These are phyloP conservation scores for Thalia dealbata DNA, from an alignment of 176 grass and related monocot genomes.

Conservation along the genomic window DNA sequence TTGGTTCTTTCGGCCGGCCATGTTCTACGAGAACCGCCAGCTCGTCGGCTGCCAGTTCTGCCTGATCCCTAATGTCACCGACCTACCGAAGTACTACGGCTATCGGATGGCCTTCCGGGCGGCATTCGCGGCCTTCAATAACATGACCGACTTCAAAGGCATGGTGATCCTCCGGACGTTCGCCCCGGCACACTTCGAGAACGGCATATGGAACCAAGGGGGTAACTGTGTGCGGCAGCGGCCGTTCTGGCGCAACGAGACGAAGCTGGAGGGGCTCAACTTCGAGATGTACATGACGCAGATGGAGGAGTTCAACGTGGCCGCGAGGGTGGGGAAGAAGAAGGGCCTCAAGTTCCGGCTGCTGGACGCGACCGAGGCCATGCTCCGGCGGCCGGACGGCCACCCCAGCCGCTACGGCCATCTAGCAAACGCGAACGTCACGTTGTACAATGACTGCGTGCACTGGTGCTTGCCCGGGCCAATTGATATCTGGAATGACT, in stretches of 20 bases:
- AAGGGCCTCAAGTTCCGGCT: not conserved
- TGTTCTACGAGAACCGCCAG: constrained; percentile 4
- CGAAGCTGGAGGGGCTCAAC: constrained; percentile 1
- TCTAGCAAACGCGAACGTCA: constrained; percentile 19
- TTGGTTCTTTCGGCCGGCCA: constrained; percentile 18
- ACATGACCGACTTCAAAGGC: not conserved
- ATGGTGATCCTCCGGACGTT: constrained; percentile 9
- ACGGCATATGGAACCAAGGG: constrained; percentile 5
- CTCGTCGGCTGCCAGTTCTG: constrained; percentile 17
- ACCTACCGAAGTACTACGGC: constrained; percentile 7
- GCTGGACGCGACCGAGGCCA: constrained; percentile 9
- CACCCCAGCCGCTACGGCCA: constrained; percentile 13
- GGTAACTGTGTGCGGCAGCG: not conserved
- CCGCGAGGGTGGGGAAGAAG: not conserved
- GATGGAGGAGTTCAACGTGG: not conserved
- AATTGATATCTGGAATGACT: constrained; percentile 50
- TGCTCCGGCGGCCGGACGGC: constrained; percentile 9
- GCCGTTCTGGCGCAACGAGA: not conserved
- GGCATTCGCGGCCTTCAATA: constrained; percentile 3
- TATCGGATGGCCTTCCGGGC: constrained; percentile 11
- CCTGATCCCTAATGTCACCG: not conserved
- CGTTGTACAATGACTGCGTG: constrained; percentile 47
- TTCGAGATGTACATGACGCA: constrained; percentile 13
- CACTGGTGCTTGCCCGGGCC: constrained; percentile 72
- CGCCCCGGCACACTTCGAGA: constrained; percentile 14